Conservation (phyloP, 768 basidiomycete species). For the Trametes cinnabarina region DNA sequence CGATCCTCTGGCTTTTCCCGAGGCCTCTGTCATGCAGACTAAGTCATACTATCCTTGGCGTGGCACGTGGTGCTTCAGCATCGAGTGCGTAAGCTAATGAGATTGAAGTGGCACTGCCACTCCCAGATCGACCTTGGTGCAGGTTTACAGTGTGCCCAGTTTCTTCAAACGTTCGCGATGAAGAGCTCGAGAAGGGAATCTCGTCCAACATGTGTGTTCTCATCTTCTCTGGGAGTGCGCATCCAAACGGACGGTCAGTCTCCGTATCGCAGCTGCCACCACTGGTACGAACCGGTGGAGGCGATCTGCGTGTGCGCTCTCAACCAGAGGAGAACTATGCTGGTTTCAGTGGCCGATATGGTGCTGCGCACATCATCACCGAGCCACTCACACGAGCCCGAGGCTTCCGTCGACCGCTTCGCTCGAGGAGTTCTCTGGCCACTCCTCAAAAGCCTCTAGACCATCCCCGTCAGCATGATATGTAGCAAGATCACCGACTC, state of each 20-base stretch:
- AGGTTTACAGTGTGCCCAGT: not conserved
- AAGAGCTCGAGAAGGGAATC: not conserved
- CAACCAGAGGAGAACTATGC: not conserved
- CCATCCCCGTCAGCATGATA: no score
- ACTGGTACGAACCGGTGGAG: not conserved
- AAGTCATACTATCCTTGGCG: no score
- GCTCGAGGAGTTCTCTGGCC: no score
- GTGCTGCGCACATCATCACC: not conserved
- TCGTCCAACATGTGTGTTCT: slow-evolving; percentile 5
- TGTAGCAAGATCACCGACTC: no score
- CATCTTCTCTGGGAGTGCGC: not conserved
- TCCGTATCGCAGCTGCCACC: slow-evolving; percentile 7
- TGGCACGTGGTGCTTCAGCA: no score
- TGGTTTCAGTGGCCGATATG: not conserved
- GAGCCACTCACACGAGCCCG: no score
- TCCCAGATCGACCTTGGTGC: not conserved
- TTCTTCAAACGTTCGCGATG: not conserved
- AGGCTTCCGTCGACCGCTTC: no score
- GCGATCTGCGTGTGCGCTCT: not conserved
- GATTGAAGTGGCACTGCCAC: not conserved
- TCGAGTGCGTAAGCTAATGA: no score
- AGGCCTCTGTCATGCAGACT: no score
- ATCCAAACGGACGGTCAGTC: not conserved
- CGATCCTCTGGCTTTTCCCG: no score
- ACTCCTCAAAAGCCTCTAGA: no score